A percentile compares a stretch with the other conserved stretches of the same genome.
These are phyloP conservation scores for Canavalia gladiata DNA, from an alignment of 306 rosid genomes.

Conservation along the genomic window DNA sequence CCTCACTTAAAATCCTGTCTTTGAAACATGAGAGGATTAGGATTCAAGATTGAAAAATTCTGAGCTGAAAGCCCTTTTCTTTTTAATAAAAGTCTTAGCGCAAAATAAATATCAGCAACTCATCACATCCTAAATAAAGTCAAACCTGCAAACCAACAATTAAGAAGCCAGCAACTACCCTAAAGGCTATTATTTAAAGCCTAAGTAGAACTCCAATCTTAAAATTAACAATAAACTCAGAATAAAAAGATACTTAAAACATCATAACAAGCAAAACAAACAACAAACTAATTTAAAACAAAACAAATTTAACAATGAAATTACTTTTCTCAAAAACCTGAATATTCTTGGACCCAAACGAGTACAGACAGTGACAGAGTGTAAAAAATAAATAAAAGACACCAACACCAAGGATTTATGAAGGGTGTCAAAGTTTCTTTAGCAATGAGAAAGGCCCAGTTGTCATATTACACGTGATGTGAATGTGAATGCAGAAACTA, in stretches of 20 bases:
- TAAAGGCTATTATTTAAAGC: neutral
- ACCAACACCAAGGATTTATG: neutral
- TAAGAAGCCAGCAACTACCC: conserved; percentile 24
- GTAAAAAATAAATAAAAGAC: neutral
- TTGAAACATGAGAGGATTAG: neutral
- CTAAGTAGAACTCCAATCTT: conserved; percentile 8
- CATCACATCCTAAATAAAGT: conserved; percentile 19
- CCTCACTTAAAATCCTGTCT: conserved; percentile 16
- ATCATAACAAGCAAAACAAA: neutral
- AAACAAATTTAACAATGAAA: conserved; percentile 7
- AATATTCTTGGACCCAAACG: neutral
- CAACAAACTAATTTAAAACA: neutral
- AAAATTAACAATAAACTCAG: conserved; percentile 15
- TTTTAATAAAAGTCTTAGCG: neutral
- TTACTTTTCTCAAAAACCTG: conserved; percentile 42
- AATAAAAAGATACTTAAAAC: conserved; percentile 5
- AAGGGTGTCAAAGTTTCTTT: neutral
- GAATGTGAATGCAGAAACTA: neutral
- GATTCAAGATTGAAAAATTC: conserved; percentile 25
- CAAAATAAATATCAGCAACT: conserved; percentile 7
- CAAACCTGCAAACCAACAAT: conserved; percentile 30
- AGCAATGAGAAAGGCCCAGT: conserved; percentile 22
- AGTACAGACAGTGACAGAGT: conserved; percentile 7
- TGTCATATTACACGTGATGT: neutral
- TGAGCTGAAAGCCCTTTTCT: neutral